These are phyloP conservation scores for Alternaria viburni DNA, from an alignment of 2,329 filamentous ascomycete species.

Conservation along the genomic window DNA sequence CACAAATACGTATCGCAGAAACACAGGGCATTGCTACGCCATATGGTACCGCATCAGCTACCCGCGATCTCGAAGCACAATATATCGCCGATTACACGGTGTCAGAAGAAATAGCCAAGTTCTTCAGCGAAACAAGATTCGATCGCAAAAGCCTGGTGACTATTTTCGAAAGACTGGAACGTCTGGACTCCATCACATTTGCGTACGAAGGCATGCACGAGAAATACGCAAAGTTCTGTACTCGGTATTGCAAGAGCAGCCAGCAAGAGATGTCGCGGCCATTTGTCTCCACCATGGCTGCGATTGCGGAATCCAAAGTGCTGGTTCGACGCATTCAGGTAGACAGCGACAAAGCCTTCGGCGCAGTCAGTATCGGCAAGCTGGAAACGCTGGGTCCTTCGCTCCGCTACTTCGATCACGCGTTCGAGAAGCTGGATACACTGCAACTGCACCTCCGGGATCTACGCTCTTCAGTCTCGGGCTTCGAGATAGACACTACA, in stretches of 20 bases:
- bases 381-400: constrained; percentile 25
- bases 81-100: constrained; percentile 3
- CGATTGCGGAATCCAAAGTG: constrained; percentile 22
- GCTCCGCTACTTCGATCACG: constrained; percentile 15
- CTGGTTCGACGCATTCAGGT: constrained; percentile 13
- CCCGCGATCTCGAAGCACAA: constrained; percentile 5
- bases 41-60: background rate
- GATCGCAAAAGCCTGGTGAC: constrained; percentile 27
- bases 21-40: constrained; percentile 3
- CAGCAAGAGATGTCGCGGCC: constrained; percentile 39
- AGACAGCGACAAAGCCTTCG: constrained; percentile 2
- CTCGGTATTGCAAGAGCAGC: constrained; percentile 27
- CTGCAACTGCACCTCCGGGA: constrained; percentile 36
- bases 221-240: constrained; percentile 18
- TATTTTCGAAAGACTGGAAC: constrained; percentile 20
- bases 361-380: constrained; percentile 29
- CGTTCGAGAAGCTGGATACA: constrained; percentile 20
- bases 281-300: constrained; percentile 32
- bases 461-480: constrained; percentile 30
- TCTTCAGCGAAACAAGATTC: constrained; percentile 35
- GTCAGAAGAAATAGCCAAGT: constrained; percentile 16
- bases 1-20: constrained; percentile 16
- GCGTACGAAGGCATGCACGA: constrained; percentile 21
- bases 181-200: constrained; percentile 13
- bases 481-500: constrained; percentile 26